Conservation (phyloP, 306 rosid species). For the cucumber (Cucumis sativus) region DNA sequence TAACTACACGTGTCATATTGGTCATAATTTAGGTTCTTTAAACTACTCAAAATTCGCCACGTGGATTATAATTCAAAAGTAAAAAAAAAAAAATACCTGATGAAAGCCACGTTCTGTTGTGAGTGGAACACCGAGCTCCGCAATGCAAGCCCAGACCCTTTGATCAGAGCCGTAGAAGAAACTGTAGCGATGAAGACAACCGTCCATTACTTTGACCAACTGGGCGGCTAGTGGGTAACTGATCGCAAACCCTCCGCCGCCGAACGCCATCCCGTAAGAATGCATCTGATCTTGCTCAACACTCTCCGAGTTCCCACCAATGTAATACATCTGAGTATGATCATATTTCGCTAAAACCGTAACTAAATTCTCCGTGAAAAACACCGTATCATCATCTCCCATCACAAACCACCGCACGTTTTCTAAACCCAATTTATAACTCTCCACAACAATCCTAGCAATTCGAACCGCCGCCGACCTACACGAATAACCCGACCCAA, state of each 20-base stretch:
- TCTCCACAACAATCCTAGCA: conserved; percentile 62
- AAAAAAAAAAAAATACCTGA: conserved; percentile 35
- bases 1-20: background rate
- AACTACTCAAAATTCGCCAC: background rate
- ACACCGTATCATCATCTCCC: conserved; percentile 96
- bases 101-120: conserved; percentile 69
- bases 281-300: conserved; percentile 77
- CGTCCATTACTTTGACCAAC: conserved; percentile 47
- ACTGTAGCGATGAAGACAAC: conserved; percentile 62
- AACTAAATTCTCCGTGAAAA: conserved; percentile 61
- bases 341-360: conserved; percentile 58
- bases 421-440: conserved; percentile 48
- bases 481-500: conserved; percentile 35
- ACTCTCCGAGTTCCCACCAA: conserved; percentile 93
- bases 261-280: conserved; percentile 80
- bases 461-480: conserved; percentile 69
- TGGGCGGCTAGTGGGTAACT: conserved; percentile 71
- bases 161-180: conserved; percentile 92
- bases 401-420: conserved; percentile 91
- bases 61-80: background rate
- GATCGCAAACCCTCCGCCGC: conserved; percentile 88
- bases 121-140: conserved; percentile 72
- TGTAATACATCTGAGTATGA: conserved; percentile 50
- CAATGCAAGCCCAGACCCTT: conserved; percentile 74
- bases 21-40: background rate